Base-by-base conservation (phyloP, 1,284 basidiomycete species). In the Exsudoporus floridanus region DNA sequence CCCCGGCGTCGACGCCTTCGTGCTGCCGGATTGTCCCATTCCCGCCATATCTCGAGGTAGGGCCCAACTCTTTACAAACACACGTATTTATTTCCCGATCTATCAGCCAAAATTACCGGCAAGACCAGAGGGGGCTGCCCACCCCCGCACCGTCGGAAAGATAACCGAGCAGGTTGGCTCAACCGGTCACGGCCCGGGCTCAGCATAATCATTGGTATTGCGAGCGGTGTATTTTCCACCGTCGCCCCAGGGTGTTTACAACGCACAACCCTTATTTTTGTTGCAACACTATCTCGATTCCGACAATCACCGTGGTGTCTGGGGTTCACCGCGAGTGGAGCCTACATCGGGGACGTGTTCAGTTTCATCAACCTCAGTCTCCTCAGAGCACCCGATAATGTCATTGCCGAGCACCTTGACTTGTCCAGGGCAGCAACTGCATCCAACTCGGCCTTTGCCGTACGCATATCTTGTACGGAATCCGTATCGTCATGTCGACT, bases 321-420 rank as follows among this genome's bases (percentile, higher is more conserved):
- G 19, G 60, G 58, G 4, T 62, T 64, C 44, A 60, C 57, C 4
- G 52, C 60, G 13, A 62, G 61, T 52, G 60, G 64, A 21, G n/a
- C 64, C 46, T n/a, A n/a, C n/a, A n/a, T n/a, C n/a, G n/a, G n/a
- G n/a, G n/a, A n/a, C 1, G 61, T 52, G 14, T 62, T 51, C 31
- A 46, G 50, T 12, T 34, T 31, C 27, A 19, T 35, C 8, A 45
- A 63, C 28, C 45, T 50, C 7, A 54, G 28, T 42, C 51, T 53
- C 2, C 63, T 60, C 49, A 66, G 64, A 27, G 53, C 54, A 7
- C 46, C 49, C 1, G 35, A 21, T 19, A 63, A 65, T 14, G 62
- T 55, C 9, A 16, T 60, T 13, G 41, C 59, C 37, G 61, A 63
- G 27, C 63, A 56, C 33, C 52, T 61, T 13, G 53, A 63, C 18